phyloP scores from a whole-genome alignment of 306 rosid species.

The Cicer chorassanicum region DNA sequence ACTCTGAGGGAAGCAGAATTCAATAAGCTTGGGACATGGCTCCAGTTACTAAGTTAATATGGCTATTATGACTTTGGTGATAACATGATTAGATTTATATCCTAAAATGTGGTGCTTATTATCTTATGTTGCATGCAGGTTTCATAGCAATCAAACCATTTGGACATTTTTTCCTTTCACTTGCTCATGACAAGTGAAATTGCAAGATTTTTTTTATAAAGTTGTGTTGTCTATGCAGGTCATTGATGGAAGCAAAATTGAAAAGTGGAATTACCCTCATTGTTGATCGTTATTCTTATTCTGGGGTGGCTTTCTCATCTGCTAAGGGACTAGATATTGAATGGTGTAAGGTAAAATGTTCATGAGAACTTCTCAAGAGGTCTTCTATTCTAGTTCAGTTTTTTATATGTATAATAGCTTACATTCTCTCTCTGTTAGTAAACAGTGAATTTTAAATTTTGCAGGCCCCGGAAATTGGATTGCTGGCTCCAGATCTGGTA shows the following conservation, averaged over 20 bases:
- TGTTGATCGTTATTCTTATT: constrained; percentile 94
- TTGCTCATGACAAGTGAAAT: constrained; percentile 4
- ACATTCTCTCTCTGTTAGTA: constrained; percentile 13
- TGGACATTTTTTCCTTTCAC: constrained; percentile 19
- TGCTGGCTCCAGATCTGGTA: constrained; percentile 82
- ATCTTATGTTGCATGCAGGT: constrained; percentile 1
- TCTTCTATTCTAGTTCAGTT: constrained; percentile 25
- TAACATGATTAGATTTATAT: constrained; percentile 6
- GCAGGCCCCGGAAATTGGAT: constrained; percentile 89
- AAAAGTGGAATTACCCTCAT: constrained; percentile 84
- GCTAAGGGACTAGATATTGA: constrained; percentile 86
- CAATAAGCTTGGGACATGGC: constrained; percentile 9
- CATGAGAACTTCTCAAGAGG: not conserved
- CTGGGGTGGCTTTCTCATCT: constrained; percentile 96
- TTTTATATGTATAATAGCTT: not conserved
- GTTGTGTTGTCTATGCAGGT: constrained; percentile 54
- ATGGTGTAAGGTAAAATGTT: constrained; percentile 84
- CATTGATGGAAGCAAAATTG: constrained; percentile 82
- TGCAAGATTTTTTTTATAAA: constrained; percentile 26
- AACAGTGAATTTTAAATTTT: constrained; percentile 41
- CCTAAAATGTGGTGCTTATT: constrained; percentile 11
- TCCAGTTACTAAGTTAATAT: constrained; percentile 13
- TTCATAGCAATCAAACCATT: constrained; percentile 11
- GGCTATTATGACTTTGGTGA: constrained; percentile 13
- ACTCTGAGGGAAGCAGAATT: constrained; percentile 8